phyloP scores from a whole-genome alignment of 306 rosid species.

The Alnus glutinosa region DNA sequence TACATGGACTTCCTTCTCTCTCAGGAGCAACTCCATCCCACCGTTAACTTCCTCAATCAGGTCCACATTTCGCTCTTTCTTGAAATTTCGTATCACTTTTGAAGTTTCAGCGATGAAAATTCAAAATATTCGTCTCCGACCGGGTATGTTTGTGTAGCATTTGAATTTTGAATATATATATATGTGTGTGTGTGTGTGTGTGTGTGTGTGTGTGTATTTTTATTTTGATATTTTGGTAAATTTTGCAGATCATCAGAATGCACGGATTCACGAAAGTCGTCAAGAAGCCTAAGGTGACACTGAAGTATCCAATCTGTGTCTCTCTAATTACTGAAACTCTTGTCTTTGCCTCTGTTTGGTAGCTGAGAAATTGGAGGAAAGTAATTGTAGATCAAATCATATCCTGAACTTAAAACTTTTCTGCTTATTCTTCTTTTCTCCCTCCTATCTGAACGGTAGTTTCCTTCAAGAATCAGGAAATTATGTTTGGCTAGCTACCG shows the following conservation, averaged over 20 bases:
- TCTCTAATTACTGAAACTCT: background rate
- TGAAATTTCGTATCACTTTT: background rate
- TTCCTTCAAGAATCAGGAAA: too few species aligned
- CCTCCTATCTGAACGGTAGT: too few species aligned
- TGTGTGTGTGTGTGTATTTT: background rate
- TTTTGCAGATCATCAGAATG: slow-evolving; percentile 53
- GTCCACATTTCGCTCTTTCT: slow-evolving; percentile 34
- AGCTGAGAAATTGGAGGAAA: too few species aligned
- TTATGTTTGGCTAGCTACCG: background rate
- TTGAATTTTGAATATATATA: background rate
- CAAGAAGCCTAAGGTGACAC: slow-evolving; percentile 50
- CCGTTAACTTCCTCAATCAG: slow-evolving; percentile 52
- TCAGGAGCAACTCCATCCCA: slow-evolving; percentile 38
- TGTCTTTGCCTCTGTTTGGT: background rate
- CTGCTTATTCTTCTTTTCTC: too few species aligned
- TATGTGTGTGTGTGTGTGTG: too few species aligned
- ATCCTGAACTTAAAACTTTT: too few species aligned
- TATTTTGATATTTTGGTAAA: slow-evolving; percentile 2
- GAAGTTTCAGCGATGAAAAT: background rate
- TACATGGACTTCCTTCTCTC: slow-evolving; percentile 52
- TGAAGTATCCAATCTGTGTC: background rate
- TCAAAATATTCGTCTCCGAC: background rate
- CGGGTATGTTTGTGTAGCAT: background rate
- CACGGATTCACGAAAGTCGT: slow-evolving; percentile 73
- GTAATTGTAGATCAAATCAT: too few species aligned